These are phyloP conservation scores for Capniomyces stellatus DNA, from an alignment of 371 early-diverging fungal genomes.

Conservation along the genomic window DNA sequence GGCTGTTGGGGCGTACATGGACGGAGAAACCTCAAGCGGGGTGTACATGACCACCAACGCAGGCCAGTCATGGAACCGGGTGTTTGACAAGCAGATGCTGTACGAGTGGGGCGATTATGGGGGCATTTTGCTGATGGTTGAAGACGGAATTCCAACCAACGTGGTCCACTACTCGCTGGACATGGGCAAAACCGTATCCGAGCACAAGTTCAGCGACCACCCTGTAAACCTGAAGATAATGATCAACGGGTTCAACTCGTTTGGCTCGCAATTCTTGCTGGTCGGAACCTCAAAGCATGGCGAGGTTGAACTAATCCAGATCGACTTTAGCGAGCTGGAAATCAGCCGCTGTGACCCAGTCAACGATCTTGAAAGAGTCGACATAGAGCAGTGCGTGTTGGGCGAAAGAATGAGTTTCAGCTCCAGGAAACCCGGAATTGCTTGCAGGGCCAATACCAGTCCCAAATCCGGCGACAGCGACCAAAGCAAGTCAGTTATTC, in stretches of 20 bases:
- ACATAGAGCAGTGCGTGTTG: not conserved
- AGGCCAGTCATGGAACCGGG: conserved; percentile 52
- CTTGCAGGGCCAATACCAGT: not conserved
- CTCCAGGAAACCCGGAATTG: not conserved
- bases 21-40: conserved; percentile 36
- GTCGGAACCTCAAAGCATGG: conserved; percentile 5
- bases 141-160: conserved; percentile 53
- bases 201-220: conserved; percentile 10
- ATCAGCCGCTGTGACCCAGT: not conserved
- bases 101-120: conserved; percentile 78
- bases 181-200: conserved; percentile 48
- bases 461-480: not conserved
- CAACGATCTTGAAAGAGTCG: not conserved
- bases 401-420: not conserved
- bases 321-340: conserved; percentile 2
- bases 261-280: conserved; percentile 16
- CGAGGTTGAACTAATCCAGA: not conserved
- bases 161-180: conserved; percentile 42
- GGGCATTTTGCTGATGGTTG: conserved; percentile 40
- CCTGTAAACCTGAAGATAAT: conserved; percentile 14
- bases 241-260: conserved; percentile 10
- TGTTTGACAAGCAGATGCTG: conserved; percentile 33
- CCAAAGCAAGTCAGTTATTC: not conserved
- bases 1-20: conserved; percentile 52
- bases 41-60: conserved; percentile 69